These are phyloP conservation scores for Tuber umbilicatum DNA, from an alignment of 495 filamentous ascomycete species.

Conservation along the genomic window DNA sequence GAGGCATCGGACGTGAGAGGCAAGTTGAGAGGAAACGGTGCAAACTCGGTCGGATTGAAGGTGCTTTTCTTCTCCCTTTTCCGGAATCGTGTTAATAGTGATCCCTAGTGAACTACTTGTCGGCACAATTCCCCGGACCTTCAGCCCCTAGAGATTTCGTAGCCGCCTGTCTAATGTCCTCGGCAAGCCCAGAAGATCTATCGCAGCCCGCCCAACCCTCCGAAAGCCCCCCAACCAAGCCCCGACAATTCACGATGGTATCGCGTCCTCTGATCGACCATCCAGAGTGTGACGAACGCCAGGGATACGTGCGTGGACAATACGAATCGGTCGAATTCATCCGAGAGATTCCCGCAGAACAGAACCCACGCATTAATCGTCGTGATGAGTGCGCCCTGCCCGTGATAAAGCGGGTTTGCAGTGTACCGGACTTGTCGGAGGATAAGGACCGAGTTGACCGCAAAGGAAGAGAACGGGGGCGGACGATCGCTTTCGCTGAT, in stretches of 20 bases:
- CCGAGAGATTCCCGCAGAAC: conserved; percentile 62
- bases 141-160: conserved; percentile 85
- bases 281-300: conserved; percentile 58
- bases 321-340: conserved; percentile 94
- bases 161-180: conserved; percentile 57
- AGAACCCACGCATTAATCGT: conserved; percentile 33
- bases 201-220: conserved; percentile 43
- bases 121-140: conserved; percentile 83
- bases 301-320: conserved; percentile 69
- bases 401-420: conserved; percentile 37
- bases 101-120: conserved; percentile 69
- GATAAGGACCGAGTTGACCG: conserved; percentile 16
- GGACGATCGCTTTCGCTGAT: conserved; percentile 50
- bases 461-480: conserved; percentile 42
- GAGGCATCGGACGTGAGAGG: conserved; percentile 76
- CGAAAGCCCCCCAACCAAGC: conserved; percentile 6
- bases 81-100: neutral
- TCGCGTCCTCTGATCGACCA: conserved; percentile 71
- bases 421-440: conserved; percentile 32
- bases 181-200: conserved; percentile 28
- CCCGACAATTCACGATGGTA: conserved; percentile 67
- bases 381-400: conserved; percentile 17
- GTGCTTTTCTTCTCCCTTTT: conserved; percentile 42
- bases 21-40: conserved; percentile 56
- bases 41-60: conserved; percentile 53